Evolutionary conservation across 2,329 filamentous ascomycete species (phyloP).

Genomic region (Fusarium fujikuroi): DNA sequence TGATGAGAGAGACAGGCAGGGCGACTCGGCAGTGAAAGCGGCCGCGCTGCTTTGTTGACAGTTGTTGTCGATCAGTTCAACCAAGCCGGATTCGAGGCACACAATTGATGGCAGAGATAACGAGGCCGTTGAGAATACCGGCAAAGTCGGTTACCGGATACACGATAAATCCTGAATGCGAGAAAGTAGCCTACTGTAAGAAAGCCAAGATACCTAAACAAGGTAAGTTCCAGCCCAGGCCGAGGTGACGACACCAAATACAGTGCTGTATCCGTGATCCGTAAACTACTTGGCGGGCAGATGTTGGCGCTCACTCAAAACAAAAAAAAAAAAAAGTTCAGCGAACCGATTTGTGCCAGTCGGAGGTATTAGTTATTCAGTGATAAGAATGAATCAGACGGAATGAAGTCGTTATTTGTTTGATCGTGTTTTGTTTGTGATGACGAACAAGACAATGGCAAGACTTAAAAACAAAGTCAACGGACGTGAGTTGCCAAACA

Average conservation of each 20-base stretch:
- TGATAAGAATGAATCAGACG: neutral
- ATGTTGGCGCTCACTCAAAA: neutral
- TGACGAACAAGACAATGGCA: neutral
- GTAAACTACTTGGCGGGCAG: slow-evolving; percentile 15
- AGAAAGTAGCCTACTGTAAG: slow-evolving; percentile 8
- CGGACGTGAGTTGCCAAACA: neutral
- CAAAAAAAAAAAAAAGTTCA: neutral
- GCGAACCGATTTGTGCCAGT: neutral
- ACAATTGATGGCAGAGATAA: slow-evolving; percentile 3
- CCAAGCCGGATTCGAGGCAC: neutral
- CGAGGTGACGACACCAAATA: slow-evolving; percentile 23
- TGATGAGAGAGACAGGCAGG: slow-evolving; percentile 25
- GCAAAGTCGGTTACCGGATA: neutral
- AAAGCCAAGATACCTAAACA: slow-evolving; percentile 28
- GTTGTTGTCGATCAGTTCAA: slow-evolving; percentile 14
- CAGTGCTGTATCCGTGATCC: slow-evolving; percentile 8
- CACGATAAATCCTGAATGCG: slow-evolving; percentile 10
- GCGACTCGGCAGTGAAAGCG: slow-evolving; percentile 19
- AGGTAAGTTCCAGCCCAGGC: slow-evolving; percentile 21
- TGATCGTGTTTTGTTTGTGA: neutral
- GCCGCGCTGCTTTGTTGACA: slow-evolving; percentile 19
- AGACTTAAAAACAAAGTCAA: neutral
- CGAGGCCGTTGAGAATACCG: slow-evolving; percentile 16
- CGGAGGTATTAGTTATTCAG: neutral
- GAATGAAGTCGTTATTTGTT: neutral